Conservation (phyloP, 2,329 filamentous ascomycete genomes). For the Bretziella fagacearum region DNA sequence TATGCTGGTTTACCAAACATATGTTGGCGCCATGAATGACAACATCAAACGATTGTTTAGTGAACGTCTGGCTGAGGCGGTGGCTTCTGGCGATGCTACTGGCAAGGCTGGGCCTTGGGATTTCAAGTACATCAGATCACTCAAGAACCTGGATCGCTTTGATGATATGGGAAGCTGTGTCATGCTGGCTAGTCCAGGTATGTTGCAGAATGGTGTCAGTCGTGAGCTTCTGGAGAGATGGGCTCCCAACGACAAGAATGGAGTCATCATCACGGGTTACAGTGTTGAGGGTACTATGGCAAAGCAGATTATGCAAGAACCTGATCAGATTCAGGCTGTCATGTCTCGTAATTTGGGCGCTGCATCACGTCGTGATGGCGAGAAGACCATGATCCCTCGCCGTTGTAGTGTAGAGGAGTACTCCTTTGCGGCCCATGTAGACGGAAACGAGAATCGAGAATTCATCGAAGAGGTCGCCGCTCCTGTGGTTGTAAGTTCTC, state of each 20-base stretch:
- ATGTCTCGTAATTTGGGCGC: conserved; percentile 59
- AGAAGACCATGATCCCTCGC: conserved; percentile 79
- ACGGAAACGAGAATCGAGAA: conserved; percentile 85
- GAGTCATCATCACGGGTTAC: conserved; percentile 97
- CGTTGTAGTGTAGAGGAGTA: conserved; percentile 88
- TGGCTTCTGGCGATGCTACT: conserved; percentile 56
- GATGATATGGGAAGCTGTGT: conserved; percentile 92
- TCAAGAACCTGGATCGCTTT: conserved; percentile 87
- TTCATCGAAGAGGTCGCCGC: conserved; percentile 92
- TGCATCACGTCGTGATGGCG: conserved; percentile 48
- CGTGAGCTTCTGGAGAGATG: conserved; percentile 84
- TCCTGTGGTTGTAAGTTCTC: conserved; percentile 76
- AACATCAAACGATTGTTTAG: conserved; percentile 95
- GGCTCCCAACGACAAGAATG: conserved; percentile 92
- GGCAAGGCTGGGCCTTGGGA: conserved; percentile 86
- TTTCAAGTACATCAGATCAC: conserved; percentile 79
- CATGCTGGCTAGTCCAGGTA: conserved; percentile 94
- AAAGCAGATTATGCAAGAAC: conserved; percentile 85
- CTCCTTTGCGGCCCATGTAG: conserved; percentile 92
- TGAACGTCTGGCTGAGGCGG: conserved; percentile 79
- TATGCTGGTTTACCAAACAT: conserved; percentile 98
- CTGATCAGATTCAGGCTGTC: conserved; percentile 83
- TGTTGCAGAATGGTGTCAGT: conserved; percentile 93
- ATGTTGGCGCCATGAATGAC: conserved; percentile 96
- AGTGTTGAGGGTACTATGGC: conserved; percentile 98